Conservation (phyloP, 2,329 filamentous ascomycete species). For the Ceratocystis diversiconidia region DNA sequence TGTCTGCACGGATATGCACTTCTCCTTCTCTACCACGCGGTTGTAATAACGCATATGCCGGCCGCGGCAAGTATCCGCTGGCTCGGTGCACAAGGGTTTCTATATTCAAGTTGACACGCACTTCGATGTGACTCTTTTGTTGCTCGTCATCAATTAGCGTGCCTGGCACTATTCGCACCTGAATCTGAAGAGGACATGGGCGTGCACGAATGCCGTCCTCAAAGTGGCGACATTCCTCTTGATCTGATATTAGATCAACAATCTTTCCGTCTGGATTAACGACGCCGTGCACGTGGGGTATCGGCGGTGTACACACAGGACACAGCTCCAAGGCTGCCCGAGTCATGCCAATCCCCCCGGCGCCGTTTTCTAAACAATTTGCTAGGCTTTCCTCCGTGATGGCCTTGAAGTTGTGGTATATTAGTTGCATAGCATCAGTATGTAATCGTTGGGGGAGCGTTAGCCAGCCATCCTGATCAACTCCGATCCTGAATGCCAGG, state of each 20-base stretch:
- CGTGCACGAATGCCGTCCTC: slow-evolving; percentile 13
- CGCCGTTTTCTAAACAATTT: neutral
- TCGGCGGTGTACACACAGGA: slow-evolving; percentile 3
- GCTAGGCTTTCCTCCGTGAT: neutral
- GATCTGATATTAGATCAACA: slow-evolving; percentile 14
- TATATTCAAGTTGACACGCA: slow-evolving; percentile 19
- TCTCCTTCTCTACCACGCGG: neutral
- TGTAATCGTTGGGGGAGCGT: slow-evolving; percentile 9
- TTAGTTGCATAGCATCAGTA: slow-evolving; percentile 7
- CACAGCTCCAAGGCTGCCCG: neutral
- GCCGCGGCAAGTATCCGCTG: slow-evolving; percentile 16
- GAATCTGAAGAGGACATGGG: slow-evolving; percentile 15
- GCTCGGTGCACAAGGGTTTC: slow-evolving; percentile 19
- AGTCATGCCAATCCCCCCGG: neutral
- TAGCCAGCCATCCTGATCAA: slow-evolving; percentile 8
- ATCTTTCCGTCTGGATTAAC: slow-evolving; percentile 11
- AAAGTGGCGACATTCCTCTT: slow-evolving; percentile 14
- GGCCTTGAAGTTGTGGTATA: slow-evolving; percentile 12
- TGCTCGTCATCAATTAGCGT: neutral
- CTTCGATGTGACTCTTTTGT: slow-evolving; percentile 6
- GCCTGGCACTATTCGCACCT: neutral
- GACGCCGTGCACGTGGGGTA: slow-evolving; percentile 6
- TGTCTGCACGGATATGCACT: neutral
- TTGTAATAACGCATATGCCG: neutral
- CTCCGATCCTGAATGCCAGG: neutral